phyloP scores from a whole-genome alignment of 2,329 filamentous ascomycete genomes.

The Claviceps monticola region DNA sequence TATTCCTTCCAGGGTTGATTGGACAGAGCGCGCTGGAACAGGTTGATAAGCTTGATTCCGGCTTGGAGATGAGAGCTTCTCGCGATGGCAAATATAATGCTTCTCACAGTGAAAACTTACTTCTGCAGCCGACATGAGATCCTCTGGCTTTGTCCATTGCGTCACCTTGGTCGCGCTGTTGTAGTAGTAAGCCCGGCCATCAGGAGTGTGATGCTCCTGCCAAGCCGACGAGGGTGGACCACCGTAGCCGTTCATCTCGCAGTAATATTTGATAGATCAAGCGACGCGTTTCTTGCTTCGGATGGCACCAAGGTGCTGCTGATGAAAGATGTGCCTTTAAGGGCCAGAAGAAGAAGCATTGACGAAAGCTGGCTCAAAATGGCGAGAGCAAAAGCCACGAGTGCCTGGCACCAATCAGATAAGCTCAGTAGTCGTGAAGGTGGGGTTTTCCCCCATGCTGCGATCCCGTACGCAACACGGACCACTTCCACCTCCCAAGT shows the following conservation, averaged over 20 bases:
- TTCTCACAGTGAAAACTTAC: conserved; percentile 28
- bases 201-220: conserved; percentile 68
- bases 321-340: background rate
- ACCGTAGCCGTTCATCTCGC: conserved; percentile 43
- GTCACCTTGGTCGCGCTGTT: conserved; percentile 76
- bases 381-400: background rate
- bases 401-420: background rate
- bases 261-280: background rate
- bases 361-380: background rate
- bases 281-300: background rate
- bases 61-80: too few relatives aligned
- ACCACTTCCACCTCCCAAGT: background rate
- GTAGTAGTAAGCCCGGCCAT: conserved; percentile 85
- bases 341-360: background rate
- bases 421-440: background rate
- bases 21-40: conserved; percentile 55
- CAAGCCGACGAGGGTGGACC: conserved; percentile 44
- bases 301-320: too few relatives aligned
- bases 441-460: background rate
- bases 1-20: conserved; percentile 91
- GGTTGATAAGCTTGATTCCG: background rate
- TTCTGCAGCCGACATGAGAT: conserved; percentile 73
- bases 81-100: background rate
- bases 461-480: background rate
- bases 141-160: conserved; percentile 87